Evolutionary conservation across 371 early-diverging fungal species (phyloP).

Genomic region (Haplosporangium sp.): DNA sequence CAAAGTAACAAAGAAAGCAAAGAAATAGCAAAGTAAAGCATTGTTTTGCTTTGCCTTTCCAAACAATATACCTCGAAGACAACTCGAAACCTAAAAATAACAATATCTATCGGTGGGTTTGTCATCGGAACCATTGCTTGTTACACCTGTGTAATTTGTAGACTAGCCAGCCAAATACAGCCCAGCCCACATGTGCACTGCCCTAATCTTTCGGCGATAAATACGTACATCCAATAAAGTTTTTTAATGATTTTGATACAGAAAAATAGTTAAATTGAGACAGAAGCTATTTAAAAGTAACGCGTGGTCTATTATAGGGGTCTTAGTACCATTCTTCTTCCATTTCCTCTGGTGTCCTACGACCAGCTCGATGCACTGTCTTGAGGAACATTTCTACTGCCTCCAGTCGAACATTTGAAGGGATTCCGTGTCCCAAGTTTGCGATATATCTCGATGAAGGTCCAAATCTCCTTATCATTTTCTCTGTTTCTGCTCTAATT

Average conservation of each 20-base stretch:
- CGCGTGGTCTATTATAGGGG: too few relatives aligned
- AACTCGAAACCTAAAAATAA: too few relatives aligned
- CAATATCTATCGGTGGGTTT: too few relatives aligned
- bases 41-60: too few relatives aligned
- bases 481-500: constrained; percentile 79
- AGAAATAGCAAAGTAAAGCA: not conserved
- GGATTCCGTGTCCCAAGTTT: constrained; percentile 97
- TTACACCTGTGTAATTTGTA: not conserved
- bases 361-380: constrained; percentile 60
- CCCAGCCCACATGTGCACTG: constrained; percentile 18
- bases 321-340: not conserved
- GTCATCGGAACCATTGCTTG: too few relatives aligned
- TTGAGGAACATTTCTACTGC: constrained; percentile 77
- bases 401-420: constrained; percentile 81
- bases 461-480: constrained; percentile 90
- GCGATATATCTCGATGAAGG: constrained; percentile 83
- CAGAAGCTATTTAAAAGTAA: too few relatives aligned
- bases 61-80: too few relatives aligned
- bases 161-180: constrained; percentile 16
- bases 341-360: constrained; percentile 22
- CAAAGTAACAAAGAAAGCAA: not conserved
- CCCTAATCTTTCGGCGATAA: too few relatives aligned
- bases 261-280: too few relatives aligned
- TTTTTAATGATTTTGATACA: too few relatives aligned
- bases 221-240: too few relatives aligned